Conservation (phyloP, 2,329 filamentous ascomycete genomes). For the Graphiopsis chlorocephala region DNA sequence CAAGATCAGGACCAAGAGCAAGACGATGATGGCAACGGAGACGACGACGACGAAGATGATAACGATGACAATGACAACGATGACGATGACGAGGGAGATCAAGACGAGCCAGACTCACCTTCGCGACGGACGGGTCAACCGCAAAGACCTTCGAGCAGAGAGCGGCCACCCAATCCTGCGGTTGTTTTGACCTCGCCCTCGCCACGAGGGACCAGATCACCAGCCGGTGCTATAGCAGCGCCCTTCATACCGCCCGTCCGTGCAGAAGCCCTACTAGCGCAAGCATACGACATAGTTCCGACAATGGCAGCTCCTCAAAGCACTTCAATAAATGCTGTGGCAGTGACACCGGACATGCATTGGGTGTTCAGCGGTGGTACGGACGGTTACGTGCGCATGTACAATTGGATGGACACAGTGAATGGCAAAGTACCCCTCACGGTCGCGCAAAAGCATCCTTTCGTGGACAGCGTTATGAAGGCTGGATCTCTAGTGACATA, state of each 20-base stretch:
- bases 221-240: slow-evolving; percentile 27
- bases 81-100: slow-evolving; percentile 32
- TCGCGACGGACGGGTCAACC: slow-evolving; percentile 34
- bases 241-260: slow-evolving; percentile 51
- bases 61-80: slow-evolving; percentile 39
- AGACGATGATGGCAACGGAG: slow-evolving; percentile 37
- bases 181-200: slow-evolving; percentile 50
- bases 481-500: slow-evolving; percentile 92
- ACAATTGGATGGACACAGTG: slow-evolving; percentile 90
- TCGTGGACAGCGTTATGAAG: slow-evolving; percentile 95
- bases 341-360: slow-evolving; percentile 87
- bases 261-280: slow-evolving; percentile 73
- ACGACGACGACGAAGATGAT: slow-evolving; percentile 40
- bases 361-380: slow-evolving; percentile 93
- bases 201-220: slow-evolving; percentile 36
- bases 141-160: slow-evolving; percentile 13
- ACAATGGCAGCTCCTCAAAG: slow-evolving; percentile 95
- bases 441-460: slow-evolving; percentile 92
- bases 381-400: slow-evolving; percentile 95
- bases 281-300: slow-evolving; percentile 89
- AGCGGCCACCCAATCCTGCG: slow-evolving; percentile 40
- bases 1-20: slow-evolving; percentile 37
- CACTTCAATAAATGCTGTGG: slow-evolving; percentile 90
- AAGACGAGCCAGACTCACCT: slow-evolving; percentile 47
- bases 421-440: slow-evolving; percentile 93